Conservation (phyloP, 2,329 filamentous ascomycete species). For the Karstenula rhodostoma region DNA sequence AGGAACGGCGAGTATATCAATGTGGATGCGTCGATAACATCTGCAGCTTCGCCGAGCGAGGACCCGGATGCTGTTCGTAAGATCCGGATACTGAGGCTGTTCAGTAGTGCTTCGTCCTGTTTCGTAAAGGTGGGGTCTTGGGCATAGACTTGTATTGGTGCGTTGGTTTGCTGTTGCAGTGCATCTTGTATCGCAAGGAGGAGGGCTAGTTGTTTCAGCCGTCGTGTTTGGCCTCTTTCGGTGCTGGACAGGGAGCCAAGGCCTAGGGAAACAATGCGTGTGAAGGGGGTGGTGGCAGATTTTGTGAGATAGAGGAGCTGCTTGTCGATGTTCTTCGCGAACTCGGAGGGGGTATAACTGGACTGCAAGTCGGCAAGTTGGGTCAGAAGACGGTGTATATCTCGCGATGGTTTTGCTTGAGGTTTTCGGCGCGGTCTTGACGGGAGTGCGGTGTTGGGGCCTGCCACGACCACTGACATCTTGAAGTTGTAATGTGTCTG, state of each 20-base stretch:
- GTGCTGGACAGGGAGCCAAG: conserved; percentile 25
- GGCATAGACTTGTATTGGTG: conserved; percentile 31
- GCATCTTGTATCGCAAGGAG: conserved; percentile 31
- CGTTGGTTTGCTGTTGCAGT: conserved; percentile 10
- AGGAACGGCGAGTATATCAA: conserved; percentile 41
- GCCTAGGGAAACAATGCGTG: conserved; percentile 31
- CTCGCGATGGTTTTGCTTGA: conserved; percentile 21
- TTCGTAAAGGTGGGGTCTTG: conserved; percentile 44
- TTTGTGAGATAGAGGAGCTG: conserved; percentile 17
- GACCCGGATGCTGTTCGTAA: conserved; percentile 35
- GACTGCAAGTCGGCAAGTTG: conserved; percentile 17
- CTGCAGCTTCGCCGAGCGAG: conserved; percentile 34
- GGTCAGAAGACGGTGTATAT: conserved; percentile 16
- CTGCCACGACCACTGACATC: not conserved
- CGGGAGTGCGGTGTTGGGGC: not conserved
- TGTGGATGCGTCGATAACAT: conserved; percentile 29
- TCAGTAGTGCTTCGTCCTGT: conserved; percentile 34
- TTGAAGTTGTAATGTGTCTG: not conserved
- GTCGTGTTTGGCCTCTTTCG: conserved; percentile 30
- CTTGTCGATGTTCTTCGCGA: conserved; percentile 20
- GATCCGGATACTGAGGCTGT: conserved; percentile 28
- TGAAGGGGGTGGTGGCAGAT: conserved; percentile 18
- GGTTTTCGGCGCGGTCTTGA: conserved; percentile 6
- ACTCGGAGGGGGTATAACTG: conserved; percentile 22
- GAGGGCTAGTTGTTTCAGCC: conserved; percentile 40